Evolutionary conservation across 345 rosid species (phyloP), one percentile per base, ranked within the genome.

Genomic region (Pistacia atlantica): DNA sequence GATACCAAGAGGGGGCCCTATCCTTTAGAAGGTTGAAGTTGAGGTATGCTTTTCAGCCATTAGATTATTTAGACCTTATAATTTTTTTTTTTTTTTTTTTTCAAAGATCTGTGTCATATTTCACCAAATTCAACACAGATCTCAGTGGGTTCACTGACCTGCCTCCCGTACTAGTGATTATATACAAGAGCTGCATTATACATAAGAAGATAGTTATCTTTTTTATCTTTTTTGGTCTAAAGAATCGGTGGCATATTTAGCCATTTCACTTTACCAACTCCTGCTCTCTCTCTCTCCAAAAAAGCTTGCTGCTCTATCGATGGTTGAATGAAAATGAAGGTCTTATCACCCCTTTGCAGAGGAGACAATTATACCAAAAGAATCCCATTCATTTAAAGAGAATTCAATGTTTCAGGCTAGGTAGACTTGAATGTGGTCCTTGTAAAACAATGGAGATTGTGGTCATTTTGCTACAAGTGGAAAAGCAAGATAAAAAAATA

Each of bases 21-120:
- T 38, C 25, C 75, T 13, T 22, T 42, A 25, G 74, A 49, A 37
- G 75, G 62, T 25, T 72, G 80, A 81, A 60, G 85, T 48, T 69
- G 80, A 81, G 68, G 85, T 48, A 76, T 81, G 82, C 67, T 71
- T 83, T 75, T 86, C 81, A 49, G 54, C 67, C 56, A 48, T 69
- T 54, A 14, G 57, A 4, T 25, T 22, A 52, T 52, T 42, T 56
- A 65, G 42, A 75, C 73, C 72, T 62, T 28, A 51, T 22, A 68
- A 51, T 61, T 38, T 33, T 22, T 22, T 64, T 68, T 22, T 22
- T 22, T 22, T 4, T 22, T 33, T 55, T 73, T 33, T 56, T 73
- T 64, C 61, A 25, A 79, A 75, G 60, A 74, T 69, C 67, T 51
- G 75, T 63, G 78, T 74, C 69, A 73, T 64, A 28, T 64, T 46